A percentile compares a stretch with the other conserved stretches of the same genome.
Conservation (phyloP, 768 basidiomycete species). For the Rhizopogon rudus region DNA sequence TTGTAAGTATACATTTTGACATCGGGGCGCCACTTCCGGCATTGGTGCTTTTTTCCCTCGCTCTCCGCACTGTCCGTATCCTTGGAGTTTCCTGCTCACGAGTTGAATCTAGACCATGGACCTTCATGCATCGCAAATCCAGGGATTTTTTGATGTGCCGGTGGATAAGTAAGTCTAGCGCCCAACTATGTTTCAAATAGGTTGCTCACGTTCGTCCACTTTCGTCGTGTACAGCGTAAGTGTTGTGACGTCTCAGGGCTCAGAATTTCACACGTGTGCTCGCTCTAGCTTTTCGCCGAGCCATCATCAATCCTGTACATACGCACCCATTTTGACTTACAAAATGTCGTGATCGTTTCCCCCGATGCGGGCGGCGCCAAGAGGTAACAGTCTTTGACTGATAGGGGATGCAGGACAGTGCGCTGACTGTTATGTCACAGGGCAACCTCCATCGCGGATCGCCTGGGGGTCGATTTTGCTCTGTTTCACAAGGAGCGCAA, state of each 20-base stretch:
- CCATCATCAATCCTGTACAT: slow-evolving; percentile 94
- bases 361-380: slow-evolving; percentile 99
- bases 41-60: background rate
- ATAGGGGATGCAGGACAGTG: background rate
- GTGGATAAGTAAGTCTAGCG: slow-evolving; percentile 87
- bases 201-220: slow-evolving; percentile 10
- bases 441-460: slow-evolving; percentile 95
- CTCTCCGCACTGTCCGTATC: background rate
- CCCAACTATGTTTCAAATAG: background rate
- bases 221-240: slow-evolving; percentile 41
- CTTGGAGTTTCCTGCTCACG: slow-evolving; percentile 4
- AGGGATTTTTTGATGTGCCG: slow-evolving; percentile 99
- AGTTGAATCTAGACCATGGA: slow-evolving; percentile 80
- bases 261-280: slow-evolving; percentile 16
- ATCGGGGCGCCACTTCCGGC: background rate
- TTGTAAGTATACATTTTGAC: slow-evolving; percentile 50
- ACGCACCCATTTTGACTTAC: slow-evolving; percentile 81
- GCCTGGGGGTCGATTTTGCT: slow-evolving; percentile 95
- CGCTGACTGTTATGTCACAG: slow-evolving; percentile 37
- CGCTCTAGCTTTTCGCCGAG: slow-evolving; percentile 81
- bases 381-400: slow-evolving; percentile 46
- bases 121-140: slow-evolving; percentile 97
- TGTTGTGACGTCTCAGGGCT: slow-evolving; percentile 13
- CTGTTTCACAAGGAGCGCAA: slow-evolving; percentile 99
- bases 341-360: slow-evolving; percentile 89